Percentiles rank a stretch among this genome's conserved stretches.
phyloP scores from a whole-genome alignment of 2,329 filamentous ascomycete genomes.

The Fusarium poae region DNA sequence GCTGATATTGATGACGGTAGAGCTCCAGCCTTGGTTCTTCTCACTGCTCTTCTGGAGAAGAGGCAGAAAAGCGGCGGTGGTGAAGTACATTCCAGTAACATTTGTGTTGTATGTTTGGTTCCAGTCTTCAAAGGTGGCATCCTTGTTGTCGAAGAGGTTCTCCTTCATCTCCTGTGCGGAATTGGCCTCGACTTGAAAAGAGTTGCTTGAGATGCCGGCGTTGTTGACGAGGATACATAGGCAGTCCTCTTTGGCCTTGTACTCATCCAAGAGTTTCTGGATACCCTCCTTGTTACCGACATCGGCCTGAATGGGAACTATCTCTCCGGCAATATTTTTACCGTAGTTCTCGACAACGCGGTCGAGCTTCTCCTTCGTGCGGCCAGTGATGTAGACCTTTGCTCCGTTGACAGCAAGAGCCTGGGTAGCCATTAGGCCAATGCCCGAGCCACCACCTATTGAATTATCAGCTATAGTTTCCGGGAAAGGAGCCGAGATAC shows the following conservation, averaged over 20 bases:
- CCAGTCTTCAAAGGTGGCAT: conserved; percentile 75
- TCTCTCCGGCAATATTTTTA: conserved; percentile 65
- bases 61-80: conserved; percentile 72
- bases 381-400: conserved; percentile 78
- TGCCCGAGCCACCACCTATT: conserved; percentile 68
- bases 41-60: conserved; percentile 67
- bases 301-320: conserved; percentile 72
- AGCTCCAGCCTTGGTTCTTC: conserved; percentile 62
- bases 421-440: conserved; percentile 77
- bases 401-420: conserved; percentile 75
- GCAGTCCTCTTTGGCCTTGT: conserved; percentile 67
- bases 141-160: conserved; percentile 75
- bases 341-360: conserved; percentile 70
- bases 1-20: conserved; percentile 76
- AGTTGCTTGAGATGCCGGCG: conserved; percentile 70
- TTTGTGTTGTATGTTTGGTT: conserved; percentile 79
- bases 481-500: not conserved
- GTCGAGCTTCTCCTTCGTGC: conserved; percentile 72
- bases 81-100: conserved; percentile 76
- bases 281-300: conserved; percentile 73
- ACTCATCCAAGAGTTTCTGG: conserved; percentile 67
- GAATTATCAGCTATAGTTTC: not conserved
- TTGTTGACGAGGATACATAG: conserved; percentile 78
- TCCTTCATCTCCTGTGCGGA: conserved; percentile 66
- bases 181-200: conserved; percentile 67